phyloP scores from a whole-genome alignment of 1,284 basidiomycete species.

The Malassezia sympodialis region DNA sequence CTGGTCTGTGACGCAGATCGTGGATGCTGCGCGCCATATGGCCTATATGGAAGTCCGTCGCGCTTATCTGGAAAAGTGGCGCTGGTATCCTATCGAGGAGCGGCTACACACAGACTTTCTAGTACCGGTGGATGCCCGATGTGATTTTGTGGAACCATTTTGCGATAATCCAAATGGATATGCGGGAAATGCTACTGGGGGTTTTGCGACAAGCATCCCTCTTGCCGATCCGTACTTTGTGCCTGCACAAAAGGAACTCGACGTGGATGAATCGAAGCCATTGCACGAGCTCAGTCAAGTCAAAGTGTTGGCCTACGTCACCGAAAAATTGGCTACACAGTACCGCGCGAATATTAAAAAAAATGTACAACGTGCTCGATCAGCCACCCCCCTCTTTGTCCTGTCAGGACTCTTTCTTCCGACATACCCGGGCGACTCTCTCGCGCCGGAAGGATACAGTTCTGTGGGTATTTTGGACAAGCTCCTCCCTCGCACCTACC shows the following conservation, averaged over 20 bases:
- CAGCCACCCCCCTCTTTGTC: neutral
- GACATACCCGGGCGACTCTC: neutral
- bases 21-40: constrained; percentile 18
- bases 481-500: neutral
- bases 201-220: constrained; percentile 9
- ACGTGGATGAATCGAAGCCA: neutral
- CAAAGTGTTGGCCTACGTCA: constrained; percentile 1
- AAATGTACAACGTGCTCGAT: neutral
- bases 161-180: neutral
- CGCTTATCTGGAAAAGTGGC: constrained; percentile 9
- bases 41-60: constrained; percentile 17
- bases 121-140: constrained; percentile 8
- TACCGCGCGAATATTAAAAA: neutral
- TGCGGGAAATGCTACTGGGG: constrained; percentile 6
- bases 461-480: constrained; percentile 14
- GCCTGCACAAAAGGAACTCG: constrained; percentile 1
- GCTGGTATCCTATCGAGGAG: constrained; percentile 2
- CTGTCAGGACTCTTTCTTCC: constrained; percentile 2
- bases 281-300: constrained; percentile 13
- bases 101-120: constrained; percentile 12
- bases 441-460: constrained; percentile 17
- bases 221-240: constrained; percentile 13
- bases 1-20: constrained; percentile 13
- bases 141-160: neutral
- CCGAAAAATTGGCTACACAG: constrained; percentile 1